phyloP scores from a whole-genome alignment of 2,329 filamentous ascomycete genomes.

The Fusarium luffae region DNA sequence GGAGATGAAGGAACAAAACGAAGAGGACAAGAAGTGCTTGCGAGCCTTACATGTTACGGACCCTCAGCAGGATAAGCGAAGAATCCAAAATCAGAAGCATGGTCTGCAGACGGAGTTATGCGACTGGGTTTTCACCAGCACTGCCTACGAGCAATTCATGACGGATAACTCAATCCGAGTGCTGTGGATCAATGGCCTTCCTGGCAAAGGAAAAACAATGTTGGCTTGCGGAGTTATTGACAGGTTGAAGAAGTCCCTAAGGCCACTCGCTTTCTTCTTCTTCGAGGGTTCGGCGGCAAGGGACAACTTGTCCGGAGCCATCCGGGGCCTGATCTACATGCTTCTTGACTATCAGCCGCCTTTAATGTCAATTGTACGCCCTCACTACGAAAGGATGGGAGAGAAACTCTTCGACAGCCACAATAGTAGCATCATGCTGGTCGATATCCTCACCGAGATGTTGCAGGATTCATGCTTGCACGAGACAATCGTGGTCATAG shows the following conservation, averaged over 20 bases:
- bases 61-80: not conserved
- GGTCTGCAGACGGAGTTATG: not conserved
- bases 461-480: not conserved
- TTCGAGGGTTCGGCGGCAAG: too few species aligned
- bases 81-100: not conserved
- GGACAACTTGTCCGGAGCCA: not conserved
- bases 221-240: not conserved
- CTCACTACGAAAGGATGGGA: not conserved
- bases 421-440: not conserved
- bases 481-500: not conserved
- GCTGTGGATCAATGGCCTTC: not conserved
- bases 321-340: not conserved
- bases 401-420: not conserved
- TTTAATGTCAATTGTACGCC: not conserved
- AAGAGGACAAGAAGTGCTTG: not conserved
- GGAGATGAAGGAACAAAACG: not conserved
- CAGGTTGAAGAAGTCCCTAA: not conserved
- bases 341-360: not conserved
- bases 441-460: not conserved
- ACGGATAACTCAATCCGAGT: not conserved
- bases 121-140: not conserved
- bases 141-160: not conserved
- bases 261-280: not conserved
- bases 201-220: conserved; percentile 1
- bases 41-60: not conserved